These are phyloP conservation scores for Leccinum pallidistipes DNA, from an alignment of 1,284 basidiomycete species.

Conservation along the genomic window DNA sequence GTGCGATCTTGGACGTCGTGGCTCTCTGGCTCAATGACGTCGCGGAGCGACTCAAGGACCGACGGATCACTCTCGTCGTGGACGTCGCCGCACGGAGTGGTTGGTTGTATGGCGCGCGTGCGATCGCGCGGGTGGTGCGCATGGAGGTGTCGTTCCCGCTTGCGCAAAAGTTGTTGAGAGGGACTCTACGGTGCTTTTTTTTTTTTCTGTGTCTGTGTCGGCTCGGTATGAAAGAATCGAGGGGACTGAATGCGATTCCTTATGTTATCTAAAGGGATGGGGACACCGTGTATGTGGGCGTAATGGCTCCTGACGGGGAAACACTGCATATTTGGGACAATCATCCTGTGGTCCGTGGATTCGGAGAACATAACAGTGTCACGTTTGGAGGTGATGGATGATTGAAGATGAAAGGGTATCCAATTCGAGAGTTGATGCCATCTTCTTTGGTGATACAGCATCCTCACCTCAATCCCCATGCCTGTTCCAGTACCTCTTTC, in stretches of 20 bases:
- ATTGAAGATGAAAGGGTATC: not conserved
- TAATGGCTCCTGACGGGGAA: slow-evolving; percentile 11
- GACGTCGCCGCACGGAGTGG: slow-evolving; percentile 67
- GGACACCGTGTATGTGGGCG: slow-evolving; percentile 31
- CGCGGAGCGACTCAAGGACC: slow-evolving; percentile 59
- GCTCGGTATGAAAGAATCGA: not conserved
- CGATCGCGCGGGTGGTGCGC: slow-evolving; percentile 70
- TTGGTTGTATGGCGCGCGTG: slow-evolving; percentile 86
- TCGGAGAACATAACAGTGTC: slow-evolving; percentile 12
- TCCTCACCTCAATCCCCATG: too few species aligned
- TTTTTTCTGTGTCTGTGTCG: not conserved
- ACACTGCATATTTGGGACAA: slow-evolving; percentile 35
- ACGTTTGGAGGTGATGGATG: not conserved
- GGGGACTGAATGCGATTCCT: too few species aligned
- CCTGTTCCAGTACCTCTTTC: too few species aligned
- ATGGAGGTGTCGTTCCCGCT: slow-evolving; percentile 78
- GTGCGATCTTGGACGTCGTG: too few species aligned
- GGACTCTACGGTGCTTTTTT: slow-evolving; percentile 65
- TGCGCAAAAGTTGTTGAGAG: slow-evolving; percentile 72
- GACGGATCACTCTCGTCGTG: slow-evolving; percentile 75
- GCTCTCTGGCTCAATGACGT: slow-evolving; percentile 49
- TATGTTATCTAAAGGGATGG: slow-evolving; percentile 31
- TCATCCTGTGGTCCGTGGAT: slow-evolving; percentile 32
- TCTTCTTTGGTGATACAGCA: too few species aligned
- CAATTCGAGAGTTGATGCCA: not conserved